These are phyloP conservation scores for Primulina tabacum DNA, from an alignment of 257 asterid species.

Conservation along the genomic window DNA sequence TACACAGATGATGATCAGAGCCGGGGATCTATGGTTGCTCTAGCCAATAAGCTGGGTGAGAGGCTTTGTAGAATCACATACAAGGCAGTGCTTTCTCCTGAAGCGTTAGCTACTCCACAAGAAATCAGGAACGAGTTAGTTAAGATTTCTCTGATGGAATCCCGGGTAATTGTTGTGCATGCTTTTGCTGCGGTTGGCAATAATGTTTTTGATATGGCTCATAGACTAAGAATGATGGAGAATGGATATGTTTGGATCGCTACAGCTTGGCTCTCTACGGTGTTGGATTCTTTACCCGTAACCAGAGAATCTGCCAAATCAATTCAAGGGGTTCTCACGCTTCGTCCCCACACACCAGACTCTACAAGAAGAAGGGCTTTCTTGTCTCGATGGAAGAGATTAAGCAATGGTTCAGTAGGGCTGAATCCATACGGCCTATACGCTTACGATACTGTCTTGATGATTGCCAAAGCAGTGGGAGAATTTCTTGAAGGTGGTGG, in stretches of 20 bases:
- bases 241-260: conserved; percentile 31
- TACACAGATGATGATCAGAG: conserved; percentile 27
- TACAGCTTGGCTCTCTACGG: conserved; percentile 32
- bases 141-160: conserved; percentile 21
- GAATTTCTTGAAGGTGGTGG: conserved; percentile 27
- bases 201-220: conserved; percentile 17
- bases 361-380: conserved; percentile 26
- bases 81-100: conserved; percentile 30
- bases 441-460: conserved; percentile 39
- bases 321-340: conserved; percentile 29
- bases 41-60: conserved; percentile 23
- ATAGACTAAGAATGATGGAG: conserved; percentile 24
- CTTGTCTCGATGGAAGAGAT: conserved; percentile 23
- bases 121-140: conserved; percentile 22
- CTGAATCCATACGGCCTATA: conserved; percentile 30
- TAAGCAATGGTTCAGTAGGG: conserved; percentile 22
- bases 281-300: conserved; percentile 23
- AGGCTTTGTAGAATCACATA: conserved; percentile 26
- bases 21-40: conserved; percentile 22
- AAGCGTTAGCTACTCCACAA: conserved; percentile 13
- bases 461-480: conserved; percentile 28
- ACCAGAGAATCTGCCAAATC: background rate
- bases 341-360: conserved; percentile 28
- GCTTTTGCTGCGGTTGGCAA: conserved; percentile 13
- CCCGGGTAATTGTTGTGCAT: conserved; percentile 22